Evolutionary conservation across 768 basidiomycete species (phyloP).

Genomic region (Dictyophora rubrovolvata): DNA sequence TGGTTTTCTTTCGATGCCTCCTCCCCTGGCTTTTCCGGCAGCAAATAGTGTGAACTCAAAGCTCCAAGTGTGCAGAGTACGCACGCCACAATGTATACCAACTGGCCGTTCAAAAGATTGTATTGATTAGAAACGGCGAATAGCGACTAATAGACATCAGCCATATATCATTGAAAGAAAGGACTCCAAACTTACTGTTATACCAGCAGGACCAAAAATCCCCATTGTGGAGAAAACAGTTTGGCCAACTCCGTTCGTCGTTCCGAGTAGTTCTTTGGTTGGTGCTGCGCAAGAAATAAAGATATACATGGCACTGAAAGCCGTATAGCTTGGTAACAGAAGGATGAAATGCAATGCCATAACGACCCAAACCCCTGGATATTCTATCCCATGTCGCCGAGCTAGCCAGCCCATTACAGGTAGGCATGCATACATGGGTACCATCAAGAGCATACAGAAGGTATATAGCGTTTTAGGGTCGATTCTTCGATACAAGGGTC

Average conservation of each 20-base stretch:
- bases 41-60: neutral
- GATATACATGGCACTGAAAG: conserved; percentile 10
- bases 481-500: conserved; percentile 23
- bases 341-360: conserved; percentile 6
- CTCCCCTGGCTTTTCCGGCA: conserved; percentile 9
- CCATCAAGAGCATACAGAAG: neutral
- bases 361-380: conserved; percentile 35
- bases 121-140: neutral
- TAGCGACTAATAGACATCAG: neutral
- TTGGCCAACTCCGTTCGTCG: neutral
- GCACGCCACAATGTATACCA: neutral
- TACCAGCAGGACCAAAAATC: neutral
- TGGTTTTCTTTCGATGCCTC: neutral
- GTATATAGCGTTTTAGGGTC: conserved; percentile 22
- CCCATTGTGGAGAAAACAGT: neutral
- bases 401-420: conserved; percentile 26
- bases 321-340: conserved; percentile 8
- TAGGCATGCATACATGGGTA: conserved; percentile 28
- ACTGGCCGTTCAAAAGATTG: neutral
- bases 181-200: neutral
- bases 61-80: neutral
- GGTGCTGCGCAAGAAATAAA: neutral
- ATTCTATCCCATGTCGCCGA: conserved; percentile 27
- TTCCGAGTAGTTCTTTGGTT: neutral
- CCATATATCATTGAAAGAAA: neutral